Percentiles rank a stretch among this genome's conserved stretches.
These are phyloP conservation scores for Kuraishia hungarica DNA, from an alignment of 805 yeast genomes.

Conservation along the genomic window DNA sequence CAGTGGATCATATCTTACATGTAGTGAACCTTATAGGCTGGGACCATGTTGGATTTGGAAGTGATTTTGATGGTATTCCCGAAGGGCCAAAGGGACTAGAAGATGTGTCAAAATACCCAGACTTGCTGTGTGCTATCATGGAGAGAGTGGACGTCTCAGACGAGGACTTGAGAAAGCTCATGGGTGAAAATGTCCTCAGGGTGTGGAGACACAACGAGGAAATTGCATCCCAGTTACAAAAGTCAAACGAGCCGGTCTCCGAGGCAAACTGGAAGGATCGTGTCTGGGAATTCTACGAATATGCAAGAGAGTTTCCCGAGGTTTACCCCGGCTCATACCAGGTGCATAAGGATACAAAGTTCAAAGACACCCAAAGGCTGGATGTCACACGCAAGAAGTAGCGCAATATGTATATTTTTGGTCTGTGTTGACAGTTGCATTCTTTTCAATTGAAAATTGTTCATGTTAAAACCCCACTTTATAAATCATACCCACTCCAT, in stretches of 20 bases:
- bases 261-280: conserved; percentile 35
- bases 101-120: conserved; percentile 48
- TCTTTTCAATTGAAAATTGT: too few species aligned
- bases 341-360: conserved; percentile 24
- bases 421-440: too few species aligned
- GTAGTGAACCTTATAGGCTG: conserved; percentile 36
- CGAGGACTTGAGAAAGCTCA: conserved; percentile 30
- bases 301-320: conserved; percentile 26
- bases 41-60: conserved; percentile 44
- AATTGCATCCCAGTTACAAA: conserved; percentile 16
- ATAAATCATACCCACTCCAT: too few species aligned
- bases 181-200: conserved; percentile 38
- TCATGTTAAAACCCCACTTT: too few species aligned
- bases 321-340: conserved; percentile 29
- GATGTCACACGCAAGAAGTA: neutral
- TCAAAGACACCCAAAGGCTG: neutral
- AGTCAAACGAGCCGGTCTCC: conserved; percentile 17
- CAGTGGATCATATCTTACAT: conserved; percentile 35
- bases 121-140: conserved; percentile 29
- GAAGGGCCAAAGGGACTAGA: conserved; percentile 39
- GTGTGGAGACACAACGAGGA: conserved; percentile 37
- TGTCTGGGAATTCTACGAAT: conserved; percentile 30
- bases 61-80: conserved; percentile 47
- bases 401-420: too few species aligned
- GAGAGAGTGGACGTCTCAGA: conserved; percentile 28